phyloP scores from a whole-genome alignment of 495 filamentous ascomycete genomes.

The Penicillium riverlandense region DNA sequence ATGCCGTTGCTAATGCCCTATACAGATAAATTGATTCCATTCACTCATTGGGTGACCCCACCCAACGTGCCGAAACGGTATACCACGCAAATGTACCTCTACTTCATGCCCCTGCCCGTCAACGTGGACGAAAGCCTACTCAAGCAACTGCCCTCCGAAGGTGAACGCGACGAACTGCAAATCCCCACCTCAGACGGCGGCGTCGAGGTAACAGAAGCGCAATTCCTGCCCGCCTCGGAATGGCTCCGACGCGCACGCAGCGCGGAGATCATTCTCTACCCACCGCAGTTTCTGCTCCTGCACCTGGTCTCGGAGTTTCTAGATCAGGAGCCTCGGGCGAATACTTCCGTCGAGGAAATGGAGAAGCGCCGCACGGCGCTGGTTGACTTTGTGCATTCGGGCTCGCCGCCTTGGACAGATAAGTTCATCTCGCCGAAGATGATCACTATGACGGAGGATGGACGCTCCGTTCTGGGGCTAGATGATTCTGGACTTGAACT shows the following conservation, averaged over 20 bases:
- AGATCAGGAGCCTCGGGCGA: conserved; percentile 27
- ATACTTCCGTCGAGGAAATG: conserved; percentile 27
- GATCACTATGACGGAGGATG: conserved; percentile 49
- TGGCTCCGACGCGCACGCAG: conserved; percentile 59
- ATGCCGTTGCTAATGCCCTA: not conserved
- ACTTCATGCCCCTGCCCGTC: conserved; percentile 69
- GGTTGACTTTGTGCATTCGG: conserved; percentile 47
- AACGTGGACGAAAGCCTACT: conserved; percentile 28
- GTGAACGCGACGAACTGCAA: conserved; percentile 32
- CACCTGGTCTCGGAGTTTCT: conserved; percentile 58
- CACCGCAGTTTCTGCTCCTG: conserved; percentile 81
- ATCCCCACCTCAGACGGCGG: conserved; percentile 76
- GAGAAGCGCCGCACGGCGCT: conserved; percentile 48
- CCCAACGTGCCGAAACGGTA: conserved; percentile 63
- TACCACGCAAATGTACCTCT: conserved; percentile 93
- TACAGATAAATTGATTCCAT: conserved; percentile 62
- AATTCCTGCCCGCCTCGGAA: conserved; percentile 59
- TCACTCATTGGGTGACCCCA: conserved; percentile 90
- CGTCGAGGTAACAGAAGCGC: conserved; percentile 72
- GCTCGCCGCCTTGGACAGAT: conserved; percentile 61
- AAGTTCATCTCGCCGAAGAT: conserved; percentile 70
- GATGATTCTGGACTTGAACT: conserved; percentile 69
- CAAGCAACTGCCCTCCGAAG: conserved; percentile 23
- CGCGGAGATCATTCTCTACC: conserved; percentile 76
- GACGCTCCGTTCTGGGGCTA: conserved; percentile 56